Conservation (phyloP, 495 filamentous ascomycete species). For the Collariella sp. region DNA sequence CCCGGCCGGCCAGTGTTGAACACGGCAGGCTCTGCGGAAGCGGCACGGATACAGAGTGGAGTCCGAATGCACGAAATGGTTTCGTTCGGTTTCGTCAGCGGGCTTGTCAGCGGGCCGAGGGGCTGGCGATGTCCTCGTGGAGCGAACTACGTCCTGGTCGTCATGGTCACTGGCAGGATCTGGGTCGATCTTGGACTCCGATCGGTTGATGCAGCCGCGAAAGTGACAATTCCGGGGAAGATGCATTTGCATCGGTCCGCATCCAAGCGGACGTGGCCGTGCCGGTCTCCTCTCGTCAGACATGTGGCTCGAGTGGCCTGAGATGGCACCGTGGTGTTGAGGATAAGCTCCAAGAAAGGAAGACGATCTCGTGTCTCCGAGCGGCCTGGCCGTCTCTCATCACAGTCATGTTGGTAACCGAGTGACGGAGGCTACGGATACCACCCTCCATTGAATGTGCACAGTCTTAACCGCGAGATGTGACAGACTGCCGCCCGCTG, state of each 20-base stretch:
- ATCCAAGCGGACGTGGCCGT: not conserved
- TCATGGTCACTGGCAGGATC: not conserved
- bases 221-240: not conserved
- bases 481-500: too few relatives aligned
- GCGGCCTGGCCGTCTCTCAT: too few relatives aligned
- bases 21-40: not conserved
- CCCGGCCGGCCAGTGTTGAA: not conserved
- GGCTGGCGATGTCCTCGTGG: not conserved
- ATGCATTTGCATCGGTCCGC: not conserved
- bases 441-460: too few relatives aligned
- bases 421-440: too few relatives aligned
- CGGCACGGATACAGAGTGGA: not conserved
- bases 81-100: not conserved
- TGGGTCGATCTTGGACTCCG: constrained; percentile 7
- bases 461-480: too few relatives aligned
- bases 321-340: not conserved
- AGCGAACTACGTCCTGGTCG: not conserved
- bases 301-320: not conserved
- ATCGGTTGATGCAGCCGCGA: constrained; percentile 12
- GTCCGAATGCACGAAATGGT: not conserved
- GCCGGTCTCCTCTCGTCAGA: not conserved
- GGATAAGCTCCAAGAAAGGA: not conserved
- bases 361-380: not conserved
- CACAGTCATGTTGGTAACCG: too few relatives aligned
- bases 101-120: not conserved